Evolutionary conservation across 306 rosid species (phyloP), one percentile per base, ranked within the genome.

Genomic region (Casuarina equisetifolia): DNA sequence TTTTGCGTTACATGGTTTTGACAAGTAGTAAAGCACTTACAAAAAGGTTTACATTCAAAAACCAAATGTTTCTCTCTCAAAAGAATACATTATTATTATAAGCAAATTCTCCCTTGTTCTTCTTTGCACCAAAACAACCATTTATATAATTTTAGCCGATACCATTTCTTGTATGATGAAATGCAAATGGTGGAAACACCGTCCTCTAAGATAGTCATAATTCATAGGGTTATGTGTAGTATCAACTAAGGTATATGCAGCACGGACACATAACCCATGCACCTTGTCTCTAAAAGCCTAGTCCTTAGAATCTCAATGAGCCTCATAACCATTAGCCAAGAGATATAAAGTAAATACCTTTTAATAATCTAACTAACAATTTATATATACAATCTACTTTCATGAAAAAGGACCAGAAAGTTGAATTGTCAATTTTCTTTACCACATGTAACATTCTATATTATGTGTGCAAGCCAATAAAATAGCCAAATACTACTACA

Each of bases 11-110:
- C 91, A 17, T 97, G 91, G 63, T 95, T 95, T 48, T 88, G 86
- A 70, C 99, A 95, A 17, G 81, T 64, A 1, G 97, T 97, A 17
- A 96, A 92, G 74, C 97, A 95, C 0, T 40, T 50, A 74, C 99
- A 95, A 83, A 85, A 86, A 9, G 90, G 91, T 5, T 97, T 97
- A 35, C 99, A 95, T 87, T 95, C 99, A 78, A 95, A 92, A 72
- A 95, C 63, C 42, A 95, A 6, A 66, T 97, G 94, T 82, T 88
- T 95, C 84, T 97, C 97, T 84, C 90, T 88, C 84, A 95, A 62
- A 16, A 95, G 91, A 81, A 82, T 36, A 71, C 99, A 74, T 83
- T 87, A 0, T 74, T 83, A 82, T 84, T 93, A 82, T 92, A 92
- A 44, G 91, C 85, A 79, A 91, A 82, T 74, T 84, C 85, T 1